phyloP scores from a whole-genome alignment of 2,329 filamentous ascomycete genomes.

The Hirsutella thompsonii region DNA sequence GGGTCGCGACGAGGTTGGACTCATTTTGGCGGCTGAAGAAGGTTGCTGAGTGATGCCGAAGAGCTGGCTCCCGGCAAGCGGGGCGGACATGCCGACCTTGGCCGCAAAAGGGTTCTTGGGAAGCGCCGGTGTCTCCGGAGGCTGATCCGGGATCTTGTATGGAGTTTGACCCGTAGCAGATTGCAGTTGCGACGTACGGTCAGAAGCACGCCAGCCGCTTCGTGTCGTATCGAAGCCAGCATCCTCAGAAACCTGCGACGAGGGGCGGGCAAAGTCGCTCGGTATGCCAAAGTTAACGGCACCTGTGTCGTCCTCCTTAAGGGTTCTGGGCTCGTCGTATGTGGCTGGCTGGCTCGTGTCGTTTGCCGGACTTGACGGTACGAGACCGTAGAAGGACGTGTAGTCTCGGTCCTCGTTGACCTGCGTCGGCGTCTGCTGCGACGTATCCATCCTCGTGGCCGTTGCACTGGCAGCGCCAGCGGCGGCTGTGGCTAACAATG shows the following conservation, averaged over 20 bases:
- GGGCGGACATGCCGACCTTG: constrained; percentile 18
- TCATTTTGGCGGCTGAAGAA: constrained; percentile 38
- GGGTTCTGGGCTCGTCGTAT: constrained; percentile 19
- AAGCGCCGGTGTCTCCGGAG: constrained; percentile 36
- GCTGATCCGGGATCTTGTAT: constrained; percentile 11
- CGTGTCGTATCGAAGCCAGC: constrained; percentile 23
- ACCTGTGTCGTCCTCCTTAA: constrained; percentile 35
- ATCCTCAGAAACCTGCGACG: constrained; percentile 29
- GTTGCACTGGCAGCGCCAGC: not conserved
- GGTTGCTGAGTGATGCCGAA: constrained; percentile 41
- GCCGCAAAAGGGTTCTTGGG: constrained; percentile 34
- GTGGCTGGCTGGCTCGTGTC: constrained; percentile 13
- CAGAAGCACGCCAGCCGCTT: constrained; percentile 23
- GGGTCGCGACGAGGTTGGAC: constrained; percentile 44
- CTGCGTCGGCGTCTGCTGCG: constrained; percentile 42
- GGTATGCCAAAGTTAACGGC: constrained; percentile 32
- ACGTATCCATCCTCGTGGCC: constrained; percentile 26
- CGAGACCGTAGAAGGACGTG: constrained; percentile 24
- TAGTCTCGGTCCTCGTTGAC: constrained; percentile 44
- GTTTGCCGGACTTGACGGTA: constrained; percentile 15
- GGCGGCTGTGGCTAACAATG: not conserved
- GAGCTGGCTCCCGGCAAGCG: constrained; percentile 32
- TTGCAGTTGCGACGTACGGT: constrained; percentile 19
- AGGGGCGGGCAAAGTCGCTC: constrained; percentile 20
- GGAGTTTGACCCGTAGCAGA: constrained; percentile 18